phyloP scores from a whole-genome alignment of 2,329 filamentous ascomycete genomes.

The Epichloe amarillans region DNA sequence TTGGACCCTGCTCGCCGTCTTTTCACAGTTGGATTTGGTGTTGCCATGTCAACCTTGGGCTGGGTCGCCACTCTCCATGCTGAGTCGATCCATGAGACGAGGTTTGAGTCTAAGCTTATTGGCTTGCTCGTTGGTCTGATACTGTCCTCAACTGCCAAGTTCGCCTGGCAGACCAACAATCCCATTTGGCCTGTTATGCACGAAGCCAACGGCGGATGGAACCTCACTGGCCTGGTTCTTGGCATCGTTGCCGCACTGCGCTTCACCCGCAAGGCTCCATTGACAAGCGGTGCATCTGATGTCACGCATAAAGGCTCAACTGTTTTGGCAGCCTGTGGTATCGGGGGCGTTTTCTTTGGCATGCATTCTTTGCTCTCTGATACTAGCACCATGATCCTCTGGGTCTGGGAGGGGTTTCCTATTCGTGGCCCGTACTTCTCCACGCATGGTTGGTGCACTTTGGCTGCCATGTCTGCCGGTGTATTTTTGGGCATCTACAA shows the following conservation, averaged over 20 bases:
- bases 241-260: slow-evolving; percentile 63
- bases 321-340: slow-evolving; percentile 57
- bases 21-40: slow-evolving; percentile 66
- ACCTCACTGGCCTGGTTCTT: slow-evolving; percentile 65
- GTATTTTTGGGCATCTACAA: slow-evolving; percentile 61
- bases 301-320: slow-evolving; percentile 48
- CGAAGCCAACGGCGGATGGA: slow-evolving; percentile 80
- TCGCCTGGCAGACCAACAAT: slow-evolving; percentile 88
- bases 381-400: slow-evolving; percentile 96
- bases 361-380: slow-evolving; percentile 90
- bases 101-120: slow-evolving; percentile 69
- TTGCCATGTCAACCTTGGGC: slow-evolving; percentile 66
- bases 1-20: slow-evolving; percentile 61
- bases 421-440: slow-evolving; percentile 76
- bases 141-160: slow-evolving; percentile 78
- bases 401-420: slow-evolving; percentile 96
- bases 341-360: slow-evolving; percentile 76
- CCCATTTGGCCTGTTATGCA: slow-evolving; percentile 95
- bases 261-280: slow-evolving; percentile 55
- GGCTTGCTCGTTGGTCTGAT: slow-evolving; percentile 74
- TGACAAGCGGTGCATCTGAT: slow-evolving; percentile 25
- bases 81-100: slow-evolving; percentile 58
- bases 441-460: slow-evolving; percentile 79
- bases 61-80: slow-evolving; percentile 75
- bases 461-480: slow-evolving; percentile 76